phyloP scores from a whole-genome alignment of 2,329 filamentous ascomycete genomes.

The Thielaviopsis cerberus region DNA sequence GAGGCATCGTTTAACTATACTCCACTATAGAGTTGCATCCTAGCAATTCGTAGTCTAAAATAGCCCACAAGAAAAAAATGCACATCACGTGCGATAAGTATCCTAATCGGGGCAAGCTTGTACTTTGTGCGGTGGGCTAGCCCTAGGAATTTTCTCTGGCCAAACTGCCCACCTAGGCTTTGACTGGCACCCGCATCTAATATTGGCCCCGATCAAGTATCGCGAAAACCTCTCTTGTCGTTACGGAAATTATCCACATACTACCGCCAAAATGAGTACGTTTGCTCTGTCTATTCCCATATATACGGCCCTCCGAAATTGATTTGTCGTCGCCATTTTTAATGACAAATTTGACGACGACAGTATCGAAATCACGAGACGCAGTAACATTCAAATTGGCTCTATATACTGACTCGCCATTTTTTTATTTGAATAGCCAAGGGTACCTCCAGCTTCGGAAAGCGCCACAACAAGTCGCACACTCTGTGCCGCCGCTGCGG shows the following conservation, averaged over 20 bases:
- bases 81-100: constrained; percentile 1
- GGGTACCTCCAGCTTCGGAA: constrained; percentile 39
- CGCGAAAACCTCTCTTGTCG: constrained; percentile 9
- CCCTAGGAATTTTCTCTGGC: constrained; percentile 10
- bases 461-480: constrained; percentile 93
- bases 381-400: constrained; percentile 14
- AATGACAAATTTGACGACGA: constrained; percentile 7
- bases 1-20: background rate
- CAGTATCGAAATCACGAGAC: constrained; percentile 12
- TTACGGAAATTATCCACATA: constrained; percentile 15
- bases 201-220: constrained; percentile 11
- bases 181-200: constrained; percentile 8
- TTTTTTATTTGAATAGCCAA: constrained; percentile 25
- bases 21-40: background rate
- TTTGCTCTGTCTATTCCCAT: constrained; percentile 15
- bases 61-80: background rate
- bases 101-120: constrained; percentile 7
- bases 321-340: constrained; percentile 1
- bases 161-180: constrained; percentile 10
- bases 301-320: constrained; percentile 2
- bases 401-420: constrained; percentile 13
- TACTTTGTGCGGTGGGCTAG: constrained; percentile 9
- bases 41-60: background rate
- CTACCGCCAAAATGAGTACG: constrained; percentile 41
- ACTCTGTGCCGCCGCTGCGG: constrained; percentile 95